A percentile compares a stretch with the other conserved stretches of the same genome.
Conservation (phyloP, 208 protist genomes). For the Trichomonas vaginalis region DNA sequence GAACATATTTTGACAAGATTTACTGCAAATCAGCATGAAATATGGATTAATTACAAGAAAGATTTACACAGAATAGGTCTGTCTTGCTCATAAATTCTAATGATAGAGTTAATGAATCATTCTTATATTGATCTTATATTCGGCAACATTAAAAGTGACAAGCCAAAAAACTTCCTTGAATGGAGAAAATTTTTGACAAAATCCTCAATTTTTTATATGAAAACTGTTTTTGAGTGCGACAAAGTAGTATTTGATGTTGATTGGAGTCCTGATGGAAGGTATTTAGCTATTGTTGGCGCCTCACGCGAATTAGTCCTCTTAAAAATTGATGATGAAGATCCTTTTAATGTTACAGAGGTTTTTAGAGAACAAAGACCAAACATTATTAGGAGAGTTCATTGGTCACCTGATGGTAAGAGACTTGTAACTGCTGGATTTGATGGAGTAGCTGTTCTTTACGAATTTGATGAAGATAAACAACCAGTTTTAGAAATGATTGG, state of each 20-base stretch:
- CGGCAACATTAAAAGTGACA: no score
- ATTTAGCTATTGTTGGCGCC: not conserved
- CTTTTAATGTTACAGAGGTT: not conserved
- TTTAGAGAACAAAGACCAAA: not conserved
- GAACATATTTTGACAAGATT: not conserved
- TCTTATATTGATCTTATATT: no score
- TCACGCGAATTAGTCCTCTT: not conserved
- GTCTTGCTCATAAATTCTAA: not conserved
- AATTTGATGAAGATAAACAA: not conserved
- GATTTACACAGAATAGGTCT: not conserved
- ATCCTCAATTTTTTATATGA: not conserved
- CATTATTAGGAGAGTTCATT: not conserved
- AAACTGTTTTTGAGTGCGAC: not conserved
- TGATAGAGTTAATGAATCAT: no score
- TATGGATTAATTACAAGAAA: not conserved
- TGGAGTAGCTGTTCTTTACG: not conserved
- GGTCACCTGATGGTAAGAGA: not conserved
- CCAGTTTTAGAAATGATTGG: not conserved
- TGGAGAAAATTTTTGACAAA: no score
- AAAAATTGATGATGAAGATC: not conserved
- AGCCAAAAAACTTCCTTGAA: no score
- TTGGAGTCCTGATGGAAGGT: not conserved
- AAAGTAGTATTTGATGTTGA: not conserved
- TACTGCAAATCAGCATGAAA: not conserved
- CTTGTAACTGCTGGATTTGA: not conserved